Evolutionary conservation across 2,329 filamentous ascomycete species (phyloP), one percentile per base, ranked within the genome.

Genomic region (Talaromyces sp.): DNA sequence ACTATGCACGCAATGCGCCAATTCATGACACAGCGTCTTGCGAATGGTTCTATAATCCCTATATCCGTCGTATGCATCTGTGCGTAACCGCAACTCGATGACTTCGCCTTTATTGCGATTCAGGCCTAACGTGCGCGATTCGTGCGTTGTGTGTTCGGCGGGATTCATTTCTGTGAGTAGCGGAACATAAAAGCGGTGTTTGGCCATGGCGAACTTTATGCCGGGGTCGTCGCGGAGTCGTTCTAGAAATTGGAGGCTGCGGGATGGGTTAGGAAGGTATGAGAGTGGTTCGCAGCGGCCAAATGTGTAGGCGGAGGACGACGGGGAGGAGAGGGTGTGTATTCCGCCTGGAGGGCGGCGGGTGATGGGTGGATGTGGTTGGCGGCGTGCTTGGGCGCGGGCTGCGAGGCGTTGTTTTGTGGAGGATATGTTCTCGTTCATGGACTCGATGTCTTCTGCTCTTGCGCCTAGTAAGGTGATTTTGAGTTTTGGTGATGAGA

Each of bases 81-180:
- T 98, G n/a, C 95, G 84, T 41, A 99, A 80, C 0, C 95, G 84
- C 67, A 99, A 79, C 82, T 98, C 93, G 64, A 99, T 97, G 1
- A 92, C 91, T 76, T 97, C 90, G 66, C 95, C 95, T 2, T 83
- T 79, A 74, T 98, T 97, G 11, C 92, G 84, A 74, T 99, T 99
- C 47, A 98, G 76, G 0, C 95, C 95, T 0, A 98, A 79, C 1
- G 91, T 93, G 52, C 92, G 85, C 59, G 88, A 88, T n/a, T 95
- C 90, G 72, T 91, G 89, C 3, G 86, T 91, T 0, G 93, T 97
- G 77, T 97, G 88, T 69, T 89, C 85, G 0, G 89, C 84, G 0
- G 95, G 95, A 71, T 99, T 91, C 94, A 99, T 98, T 79, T 99
- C 95, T 0, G 93, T 97, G 31, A 99, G 83, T 3, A 98, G 78